A percentile compares a stretch with the other conserved stretches of the same genome.
Conservation (phyloP, 192 early-diverging fungal species). For the Coemansia sp. region DNA sequence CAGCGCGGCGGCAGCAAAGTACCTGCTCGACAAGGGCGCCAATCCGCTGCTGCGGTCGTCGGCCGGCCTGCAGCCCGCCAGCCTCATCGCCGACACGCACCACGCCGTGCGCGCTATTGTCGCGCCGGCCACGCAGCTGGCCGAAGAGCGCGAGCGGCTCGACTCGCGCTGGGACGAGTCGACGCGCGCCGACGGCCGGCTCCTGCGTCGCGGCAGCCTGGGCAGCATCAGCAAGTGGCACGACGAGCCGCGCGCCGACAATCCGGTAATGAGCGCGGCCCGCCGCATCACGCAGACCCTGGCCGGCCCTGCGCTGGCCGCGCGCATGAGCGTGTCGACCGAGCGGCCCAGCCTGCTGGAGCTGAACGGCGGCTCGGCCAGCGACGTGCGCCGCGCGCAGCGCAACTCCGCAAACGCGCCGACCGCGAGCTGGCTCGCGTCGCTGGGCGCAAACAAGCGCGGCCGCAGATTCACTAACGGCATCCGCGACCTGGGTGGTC, state of each 20-base stretch:
- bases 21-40: constrained; percentile 37
- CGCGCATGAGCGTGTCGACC: constrained; percentile 48
- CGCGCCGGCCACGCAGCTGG: constrained; percentile 10
- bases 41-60: constrained; percentile 15
- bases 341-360: constrained; percentile 49
- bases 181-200: background rate
- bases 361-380: constrained; percentile 5
- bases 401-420: background rate
- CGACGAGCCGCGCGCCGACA: background rate
- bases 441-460: constrained; percentile 16
- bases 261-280: constrained; percentile 20
- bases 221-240: background rate
- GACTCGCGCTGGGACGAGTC: background rate
- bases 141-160: constrained; percentile 17
- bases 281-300: constrained; percentile 38
- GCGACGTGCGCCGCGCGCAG: background rate
- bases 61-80: constrained; percentile 8
- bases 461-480: constrained; percentile 19
- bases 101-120: constrained; percentile 5
- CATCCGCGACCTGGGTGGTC: constrained; percentile 9
- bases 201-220: constrained; percentile 8
- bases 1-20: constrained; percentile 5
- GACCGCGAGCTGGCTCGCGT: constrained; percentile 22
- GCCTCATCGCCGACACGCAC: constrained; percentile 1
- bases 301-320: constrained; percentile 4